A percentile compares a stretch with the other conserved stretches of the same genome.
phyloP scores from a whole-genome alignment of 2,329 filamentous ascomycete species.

The Botrytis porri region DNA sequence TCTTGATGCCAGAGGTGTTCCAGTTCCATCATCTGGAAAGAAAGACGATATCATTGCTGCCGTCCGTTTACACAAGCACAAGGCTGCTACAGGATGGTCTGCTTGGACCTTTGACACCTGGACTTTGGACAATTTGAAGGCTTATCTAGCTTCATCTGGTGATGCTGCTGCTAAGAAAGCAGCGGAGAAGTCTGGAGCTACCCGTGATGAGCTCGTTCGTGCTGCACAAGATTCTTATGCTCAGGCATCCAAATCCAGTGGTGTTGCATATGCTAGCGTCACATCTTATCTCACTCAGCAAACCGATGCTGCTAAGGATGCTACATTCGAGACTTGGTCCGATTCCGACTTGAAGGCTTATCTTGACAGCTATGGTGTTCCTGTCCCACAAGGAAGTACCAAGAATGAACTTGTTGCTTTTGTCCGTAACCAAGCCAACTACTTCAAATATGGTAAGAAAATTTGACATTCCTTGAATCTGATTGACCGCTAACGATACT shows the following conservation, averaged over 20 bases:
- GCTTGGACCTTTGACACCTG: conserved; percentile 80
- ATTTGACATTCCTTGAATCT: background rate
- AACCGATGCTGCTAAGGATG: conserved; percentile 63
- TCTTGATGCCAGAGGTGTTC: conserved; percentile 72
- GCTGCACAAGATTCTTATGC: conserved; percentile 60
- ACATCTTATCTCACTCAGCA: conserved; percentile 68
- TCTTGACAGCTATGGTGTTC: conserved; percentile 73
- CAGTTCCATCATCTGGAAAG: conserved; percentile 69
- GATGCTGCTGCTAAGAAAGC: conserved; percentile 56
- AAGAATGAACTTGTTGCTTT: conserved; percentile 65
- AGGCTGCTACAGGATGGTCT: conserved; percentile 63
- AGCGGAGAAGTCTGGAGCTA: conserved; percentile 60
- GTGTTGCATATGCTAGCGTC: conserved; percentile 59
- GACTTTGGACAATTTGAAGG: conserved; percentile 66
- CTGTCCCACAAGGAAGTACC: conserved; percentile 36
- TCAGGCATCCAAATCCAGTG: conserved; percentile 57
- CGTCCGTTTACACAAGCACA: conserved; percentile 71
- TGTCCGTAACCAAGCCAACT: conserved; percentile 70
- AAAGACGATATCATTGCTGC: conserved; percentile 70
- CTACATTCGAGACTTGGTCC: conserved; percentile 70
- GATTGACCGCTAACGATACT: background rate
- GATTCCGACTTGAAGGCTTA: conserved; percentile 66
- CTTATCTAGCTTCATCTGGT: conserved; percentile 52
- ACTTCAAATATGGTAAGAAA: conserved; percentile 65
- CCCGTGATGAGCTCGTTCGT: conserved; percentile 69